Conservation (phyloP, 768 basidiomycete genomes). For the Rhodosporidiobolus sp. region DNA sequence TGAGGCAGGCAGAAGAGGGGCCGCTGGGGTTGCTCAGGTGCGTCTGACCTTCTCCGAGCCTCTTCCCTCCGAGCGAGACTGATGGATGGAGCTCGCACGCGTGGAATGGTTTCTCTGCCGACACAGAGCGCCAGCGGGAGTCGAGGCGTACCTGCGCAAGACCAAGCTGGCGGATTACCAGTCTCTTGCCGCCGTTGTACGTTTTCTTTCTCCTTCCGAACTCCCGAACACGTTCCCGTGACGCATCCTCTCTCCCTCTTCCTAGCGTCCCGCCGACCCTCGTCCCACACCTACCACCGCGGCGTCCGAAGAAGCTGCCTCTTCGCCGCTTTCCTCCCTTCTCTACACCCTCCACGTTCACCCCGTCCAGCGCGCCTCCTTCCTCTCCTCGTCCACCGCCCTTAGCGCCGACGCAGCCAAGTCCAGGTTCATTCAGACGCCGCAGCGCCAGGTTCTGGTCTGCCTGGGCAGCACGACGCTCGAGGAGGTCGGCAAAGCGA, state of each 20-base stretch:
- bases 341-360: constrained; percentile 22
- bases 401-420: not conserved
- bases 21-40: not conserved
- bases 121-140: not conserved
- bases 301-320: not conserved
- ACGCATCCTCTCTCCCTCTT: too few relatives aligned
- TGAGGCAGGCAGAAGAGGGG: not conserved
- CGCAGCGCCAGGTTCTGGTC: not conserved
- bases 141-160: not conserved
- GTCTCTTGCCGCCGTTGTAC: constrained; percentile 5
- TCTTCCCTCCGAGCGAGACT: not conserved
- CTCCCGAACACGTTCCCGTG: not conserved
- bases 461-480: constrained; percentile 21
- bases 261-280: not conserved
- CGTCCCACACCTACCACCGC: not conserved
- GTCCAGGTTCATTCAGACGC: not conserved
- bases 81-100: not conserved
- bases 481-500: not conserved
- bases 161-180: constrained; percentile 2
- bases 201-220: not conserved
- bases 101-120: not conserved
- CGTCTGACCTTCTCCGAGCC: not conserved
- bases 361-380: not conserved
- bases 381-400: not conserved
- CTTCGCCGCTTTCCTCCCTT: constrained; percentile 5